Percentiles rank a stretch among this genome's conserved stretches.
Evolutionary conservation across 2,329 filamentous ascomycete species (phyloP).

Genomic region (Aspergillus pseudoterreus): DNA sequence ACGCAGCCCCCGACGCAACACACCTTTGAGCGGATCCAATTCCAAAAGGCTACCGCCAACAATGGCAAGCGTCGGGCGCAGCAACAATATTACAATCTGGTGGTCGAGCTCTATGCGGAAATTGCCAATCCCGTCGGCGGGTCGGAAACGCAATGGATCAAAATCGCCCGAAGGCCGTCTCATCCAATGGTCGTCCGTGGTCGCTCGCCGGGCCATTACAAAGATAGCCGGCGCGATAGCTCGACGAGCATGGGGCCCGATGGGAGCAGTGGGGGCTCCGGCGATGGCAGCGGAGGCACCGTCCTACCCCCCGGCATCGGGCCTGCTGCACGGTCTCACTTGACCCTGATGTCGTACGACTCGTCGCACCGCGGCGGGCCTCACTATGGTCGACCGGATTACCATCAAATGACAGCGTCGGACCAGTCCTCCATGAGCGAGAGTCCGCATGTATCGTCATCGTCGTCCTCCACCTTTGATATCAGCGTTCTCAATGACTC

Average conservation of each 20-base stretch:
- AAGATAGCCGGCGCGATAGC: constrained; percentile 65
- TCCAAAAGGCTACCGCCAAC: constrained; percentile 90
- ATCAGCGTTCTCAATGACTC: constrained; percentile 36
- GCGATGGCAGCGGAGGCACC: constrained; percentile 27
- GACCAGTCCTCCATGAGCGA: constrained; percentile 37
- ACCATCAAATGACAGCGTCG: constrained; percentile 32
- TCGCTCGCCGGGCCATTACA: constrained; percentile 76
- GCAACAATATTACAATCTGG: constrained; percentile 89
- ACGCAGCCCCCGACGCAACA: constrained; percentile 47
- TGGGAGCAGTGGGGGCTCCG: constrained; percentile 51
- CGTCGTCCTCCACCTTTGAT: constrained; percentile 37
- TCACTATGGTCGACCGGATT: constrained; percentile 32
- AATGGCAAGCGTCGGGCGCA: constrained; percentile 87
- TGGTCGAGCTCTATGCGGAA: constrained; percentile 77
- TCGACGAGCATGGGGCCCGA: constrained; percentile 68
- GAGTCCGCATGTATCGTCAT: constrained; percentile 38
- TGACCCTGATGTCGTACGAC: constrained; percentile 35
- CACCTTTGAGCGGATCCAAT: constrained; percentile 84
- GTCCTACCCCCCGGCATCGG: constrained; percentile 30
- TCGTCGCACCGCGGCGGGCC: constrained; percentile 27
- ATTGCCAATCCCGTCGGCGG: constrained; percentile 45
- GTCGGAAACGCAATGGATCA: constrained; percentile 58
- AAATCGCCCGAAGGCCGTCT: constrained; percentile 69
- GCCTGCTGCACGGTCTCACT: constrained; percentile 27
- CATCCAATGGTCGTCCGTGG: constrained; percentile 84